phyloP scores from a whole-genome alignment of 2,329 filamentous ascomycete species.

The Calonectria multiphialidica region DNA sequence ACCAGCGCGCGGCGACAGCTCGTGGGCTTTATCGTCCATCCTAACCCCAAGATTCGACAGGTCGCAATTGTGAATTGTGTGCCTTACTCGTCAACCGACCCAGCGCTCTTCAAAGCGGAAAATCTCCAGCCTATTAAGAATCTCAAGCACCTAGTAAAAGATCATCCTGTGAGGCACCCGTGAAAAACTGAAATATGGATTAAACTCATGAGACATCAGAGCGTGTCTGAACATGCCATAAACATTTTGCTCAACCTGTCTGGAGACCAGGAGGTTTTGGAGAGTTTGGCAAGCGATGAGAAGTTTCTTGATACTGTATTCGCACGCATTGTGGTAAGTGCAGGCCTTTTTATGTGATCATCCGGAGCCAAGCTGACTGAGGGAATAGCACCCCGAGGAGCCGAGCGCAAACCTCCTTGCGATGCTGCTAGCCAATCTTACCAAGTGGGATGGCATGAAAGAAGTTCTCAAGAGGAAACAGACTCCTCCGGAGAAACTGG shows the following conservation, averaged over 20 bases:
- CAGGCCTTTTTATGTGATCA: not conserved
- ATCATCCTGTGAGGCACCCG: conserved; percentile 76
- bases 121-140: conserved; percentile 85
- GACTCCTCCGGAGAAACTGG: conserved; percentile 75
- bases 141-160: conserved; percentile 86
- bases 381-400: conserved; percentile 76
- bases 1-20: conserved; percentile 66
- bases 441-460: conserved; percentile 82
- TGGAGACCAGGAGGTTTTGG: conserved; percentile 80
- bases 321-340: conserved; percentile 77
- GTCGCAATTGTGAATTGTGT: conserved; percentile 89
- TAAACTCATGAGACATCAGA: conserved; percentile 58
- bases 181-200: not conserved
- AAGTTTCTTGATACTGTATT: conserved; percentile 83
- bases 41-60: conserved; percentile 90
- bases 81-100: conserved; percentile 81
- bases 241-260: conserved; percentile 91
- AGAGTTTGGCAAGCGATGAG: conserved; percentile 81
- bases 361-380: conserved; percentile 10
- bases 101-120: conserved; percentile 85
- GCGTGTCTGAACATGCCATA: conserved; percentile 92
- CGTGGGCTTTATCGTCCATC: conserved; percentile 92
- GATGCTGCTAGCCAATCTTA: conserved; percentile 94
- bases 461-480: conserved; percentile 77
- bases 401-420: conserved; percentile 85